Conservation (phyloP, 202 grass and related monocot species). For the Schoenoplectus tabernaemontani region DNA sequence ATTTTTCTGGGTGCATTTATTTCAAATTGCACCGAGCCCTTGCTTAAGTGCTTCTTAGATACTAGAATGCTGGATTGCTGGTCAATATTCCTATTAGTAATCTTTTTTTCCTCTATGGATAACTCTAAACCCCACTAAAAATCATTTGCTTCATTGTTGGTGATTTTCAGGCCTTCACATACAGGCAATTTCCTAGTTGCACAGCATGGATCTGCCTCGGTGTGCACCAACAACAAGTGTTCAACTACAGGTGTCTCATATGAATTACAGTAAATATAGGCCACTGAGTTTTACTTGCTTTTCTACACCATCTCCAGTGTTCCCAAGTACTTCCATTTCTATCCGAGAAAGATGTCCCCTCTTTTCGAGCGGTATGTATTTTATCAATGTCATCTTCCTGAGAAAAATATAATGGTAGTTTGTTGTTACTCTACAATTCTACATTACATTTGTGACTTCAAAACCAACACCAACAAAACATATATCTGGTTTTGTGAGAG, state of each 20-base stretch:
- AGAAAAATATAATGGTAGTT: not conserved
- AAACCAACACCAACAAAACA: not conserved
- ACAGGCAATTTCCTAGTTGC: not conserved
- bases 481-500: not conserved
- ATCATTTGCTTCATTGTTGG: not conserved
- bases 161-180: not conserved
- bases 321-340: slow-evolving; percentile 8
- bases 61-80: no score
- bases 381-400: not conserved
- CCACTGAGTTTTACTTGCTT: not conserved
- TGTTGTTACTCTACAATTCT: not conserved
- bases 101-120: not conserved
- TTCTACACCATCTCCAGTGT: not conserved
- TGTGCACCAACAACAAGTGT: not conserved
- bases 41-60: not conserved
- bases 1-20: not conserved
- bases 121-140: not conserved
- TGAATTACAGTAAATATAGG: not conserved
- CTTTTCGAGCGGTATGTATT: slow-evolving; percentile 12
- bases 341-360: not conserved
- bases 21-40: not conserved
- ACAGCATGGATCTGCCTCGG: not conserved
- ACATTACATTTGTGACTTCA: not conserved
- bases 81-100: no score
- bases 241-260: not conserved